Base-by-base conservation (phyloP, 2,329 filamentous ascomycete genomes). In the Fusarium odoratissimum region DNA sequence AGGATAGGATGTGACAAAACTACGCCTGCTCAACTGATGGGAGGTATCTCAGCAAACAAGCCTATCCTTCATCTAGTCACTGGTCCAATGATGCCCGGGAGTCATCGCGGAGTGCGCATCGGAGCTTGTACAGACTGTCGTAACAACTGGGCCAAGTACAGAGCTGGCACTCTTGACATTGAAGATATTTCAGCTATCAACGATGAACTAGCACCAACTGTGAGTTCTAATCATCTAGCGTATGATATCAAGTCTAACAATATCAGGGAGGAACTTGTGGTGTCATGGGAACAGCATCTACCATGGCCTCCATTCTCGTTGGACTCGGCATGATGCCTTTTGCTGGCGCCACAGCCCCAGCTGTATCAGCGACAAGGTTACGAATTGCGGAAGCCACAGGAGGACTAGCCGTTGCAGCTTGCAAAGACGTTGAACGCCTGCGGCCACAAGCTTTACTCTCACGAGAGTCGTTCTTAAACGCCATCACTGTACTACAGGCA, bases 211-310 rank as follows among this genome's bases (percentile, higher is more conserved):
- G 91, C 91, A 1, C 92, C 92, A 0, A 93, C 91, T 1, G 90
- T 90, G 77, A 73, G 86, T 76, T 1, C 13, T 13, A 17, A 7
- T 3, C 38, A 8, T 28, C 6, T 4, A 42, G 4, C 1, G 1
- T 9, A 4, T 5, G 6, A 7, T 3, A 21, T 21, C 6, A 19
- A 8, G 2, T 23, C 40, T 67, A 6, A 67, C 30, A 17, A 1
- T 12, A 0, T 0, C 44, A 56, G 85, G 89, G 90, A 4, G 94
- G 94, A 35, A 95, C 93, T 2, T 97, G 94, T 72, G 94, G 94
- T 51, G 94, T 95, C 23, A 97, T 97, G 94, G 96, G 94, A 72
- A 97, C 94, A 0, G 94, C 94, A 11, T 95, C 94, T 78, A 97
- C 94, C 4, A 95, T 97, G 93, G 93, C 93, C 2, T 95, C 93